Base-by-base conservation (phyloP, 192 early-diverging fungal genomes). In the Kickxella alabastrina region DNA sequence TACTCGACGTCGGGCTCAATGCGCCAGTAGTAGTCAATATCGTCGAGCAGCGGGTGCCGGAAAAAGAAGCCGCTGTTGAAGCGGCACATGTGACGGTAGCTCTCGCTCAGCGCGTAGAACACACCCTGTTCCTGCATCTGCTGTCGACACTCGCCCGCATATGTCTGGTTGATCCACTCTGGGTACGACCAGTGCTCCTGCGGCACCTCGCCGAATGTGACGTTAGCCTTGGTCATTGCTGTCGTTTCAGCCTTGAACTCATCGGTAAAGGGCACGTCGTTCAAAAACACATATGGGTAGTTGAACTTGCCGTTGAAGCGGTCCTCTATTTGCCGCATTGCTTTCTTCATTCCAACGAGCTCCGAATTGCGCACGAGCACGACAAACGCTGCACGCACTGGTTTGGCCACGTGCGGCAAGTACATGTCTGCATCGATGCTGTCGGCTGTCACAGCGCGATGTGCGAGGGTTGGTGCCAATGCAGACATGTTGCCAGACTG, bases 281-380 rank as follows among this genome's bases (percentile, higher is more conserved):
- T 94, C 35, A 94, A 64, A 52, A 92, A 91, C 34, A 94, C 84
- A 65, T 88, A 94, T 0, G 90, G 89, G 57, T 93, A 94, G 48
- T 87, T 79, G 69, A 81, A 89, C 42, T 81, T 79, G 35, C 53
- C 35, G 60, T 93, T 93, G 66, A 91, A 92, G 24, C 89, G 70
- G 49, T 88, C 81, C 57, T 93, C 89, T 24, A 93, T 57, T 57
- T 87, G 79, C 22, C 79, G 80, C 52, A 93, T 79, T 0, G 87
- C 68, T n/a, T 46, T 44, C 34, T 74, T 62, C 42, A 89, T 80
- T 14, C 72, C 82, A 22, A 79, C 52, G 19, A 88, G 44, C 46
- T 92, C 91, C 5, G 57, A 62, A 38, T 92, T 88, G 22, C 86
- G 75, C 19, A 87, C 81, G 10, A 92, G 75, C 40, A 92, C 80